Evolutionary conservation across 805 yeast species (phyloP).

Genomic region (Yamadazyma sp.): DNA sequence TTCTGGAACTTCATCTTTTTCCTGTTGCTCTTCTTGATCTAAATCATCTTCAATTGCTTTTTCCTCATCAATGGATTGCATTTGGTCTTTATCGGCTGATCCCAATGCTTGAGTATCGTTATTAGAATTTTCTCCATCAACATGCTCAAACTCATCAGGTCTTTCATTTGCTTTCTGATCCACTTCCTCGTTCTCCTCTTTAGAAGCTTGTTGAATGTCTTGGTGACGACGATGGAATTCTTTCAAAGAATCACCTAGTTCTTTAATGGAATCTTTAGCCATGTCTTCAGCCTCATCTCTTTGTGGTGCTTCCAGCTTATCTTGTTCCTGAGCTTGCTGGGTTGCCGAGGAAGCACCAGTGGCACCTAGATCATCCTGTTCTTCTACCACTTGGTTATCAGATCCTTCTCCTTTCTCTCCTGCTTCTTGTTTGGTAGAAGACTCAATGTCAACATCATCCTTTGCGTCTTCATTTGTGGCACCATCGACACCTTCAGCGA

Average conservation of each 20-base stretch:
- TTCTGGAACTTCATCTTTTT: conserved; percentile 21
- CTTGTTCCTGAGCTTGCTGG: conserved; percentile 39
- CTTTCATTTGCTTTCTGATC: conserved; percentile 59
- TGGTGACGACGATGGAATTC: conserved; percentile 89
- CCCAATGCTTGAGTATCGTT: conserved; percentile 91
- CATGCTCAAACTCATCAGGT: conserved; percentile 84
- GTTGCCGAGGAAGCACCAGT: conserved; percentile 49
- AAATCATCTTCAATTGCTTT: conserved; percentile 76
- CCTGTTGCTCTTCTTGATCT: conserved; percentile 18
- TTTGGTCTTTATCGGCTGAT: conserved; percentile 76
- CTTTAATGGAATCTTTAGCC: conserved; percentile 76
- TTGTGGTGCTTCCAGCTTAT: conserved; percentile 34
- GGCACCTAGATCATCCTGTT: conserved; percentile 66
- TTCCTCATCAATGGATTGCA: conserved; percentile 72
- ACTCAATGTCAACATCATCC: conserved; percentile 51
- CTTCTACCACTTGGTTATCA: conserved; percentile 52
- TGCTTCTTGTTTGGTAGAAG: conserved; percentile 56
- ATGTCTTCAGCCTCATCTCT: conserved; percentile 57
- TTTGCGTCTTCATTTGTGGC: conserved; percentile 40
- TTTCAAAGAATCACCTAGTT: conserved; percentile 86
- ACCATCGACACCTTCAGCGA: conserved; percentile 54
- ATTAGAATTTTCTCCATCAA: conserved; percentile 75
- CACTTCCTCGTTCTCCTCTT: conserved; percentile 45
- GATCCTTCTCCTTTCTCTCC: conserved; percentile 65
- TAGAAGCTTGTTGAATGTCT: conserved; percentile 71